A percentile compares a stretch with the other conserved stretches of the same genome.
phyloP scores from a whole-genome alignment of 1,284 basidiomycete genomes.

The Butyriboletus regius region DNA sequence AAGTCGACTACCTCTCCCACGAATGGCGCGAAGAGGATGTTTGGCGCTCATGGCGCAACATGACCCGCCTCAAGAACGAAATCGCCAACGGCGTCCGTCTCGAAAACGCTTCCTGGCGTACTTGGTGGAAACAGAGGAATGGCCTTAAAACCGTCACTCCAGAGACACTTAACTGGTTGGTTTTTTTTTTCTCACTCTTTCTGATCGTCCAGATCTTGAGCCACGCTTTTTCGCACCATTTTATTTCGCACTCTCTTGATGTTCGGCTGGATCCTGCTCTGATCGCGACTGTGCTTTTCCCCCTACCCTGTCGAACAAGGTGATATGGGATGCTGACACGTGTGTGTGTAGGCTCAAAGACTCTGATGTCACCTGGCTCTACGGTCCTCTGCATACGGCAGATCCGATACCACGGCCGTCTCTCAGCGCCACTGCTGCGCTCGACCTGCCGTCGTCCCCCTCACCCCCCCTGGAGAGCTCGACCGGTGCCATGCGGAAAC shows the following conservation, averaged over 20 bases:
- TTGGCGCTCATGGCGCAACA: slow-evolving; percentile 95
- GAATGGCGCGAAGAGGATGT: slow-evolving; percentile 98
- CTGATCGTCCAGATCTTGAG: slow-evolving; percentile 3
- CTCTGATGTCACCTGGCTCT: slow-evolving; percentile 98
- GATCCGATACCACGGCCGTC: slow-evolving; percentile 45
- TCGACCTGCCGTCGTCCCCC: slow-evolving; percentile 34
- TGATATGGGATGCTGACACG: slow-evolving; percentile 1
- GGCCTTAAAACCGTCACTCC: slow-evolving; percentile 92
- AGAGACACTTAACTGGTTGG: slow-evolving; percentile 96
- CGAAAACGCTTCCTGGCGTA: slow-evolving; percentile 97
- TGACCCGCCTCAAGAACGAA: slow-evolving; percentile 97
- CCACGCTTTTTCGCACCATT: background rate
- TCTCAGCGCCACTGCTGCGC: slow-evolving; percentile 25
- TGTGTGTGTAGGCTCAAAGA: slow-evolving; percentile 81
- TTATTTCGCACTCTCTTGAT: background rate
- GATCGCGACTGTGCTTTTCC: background rate
- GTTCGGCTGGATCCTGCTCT: too few species aligned
- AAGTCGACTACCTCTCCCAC: slow-evolving; percentile 84
- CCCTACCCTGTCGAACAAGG: background rate
- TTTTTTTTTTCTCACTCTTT: slow-evolving; percentile 12
- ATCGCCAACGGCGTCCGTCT: slow-evolving; percentile 91
- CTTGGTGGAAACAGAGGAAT: slow-evolving; percentile 99
- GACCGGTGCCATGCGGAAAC: slow-evolving; percentile 52
- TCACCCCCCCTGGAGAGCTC: slow-evolving; percentile 32
- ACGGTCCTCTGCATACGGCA: slow-evolving; percentile 91